Evolutionary conservation across 2,329 filamentous ascomycete species (phyloP).

Genomic region (Hymenoscyphus albidus): DNA sequence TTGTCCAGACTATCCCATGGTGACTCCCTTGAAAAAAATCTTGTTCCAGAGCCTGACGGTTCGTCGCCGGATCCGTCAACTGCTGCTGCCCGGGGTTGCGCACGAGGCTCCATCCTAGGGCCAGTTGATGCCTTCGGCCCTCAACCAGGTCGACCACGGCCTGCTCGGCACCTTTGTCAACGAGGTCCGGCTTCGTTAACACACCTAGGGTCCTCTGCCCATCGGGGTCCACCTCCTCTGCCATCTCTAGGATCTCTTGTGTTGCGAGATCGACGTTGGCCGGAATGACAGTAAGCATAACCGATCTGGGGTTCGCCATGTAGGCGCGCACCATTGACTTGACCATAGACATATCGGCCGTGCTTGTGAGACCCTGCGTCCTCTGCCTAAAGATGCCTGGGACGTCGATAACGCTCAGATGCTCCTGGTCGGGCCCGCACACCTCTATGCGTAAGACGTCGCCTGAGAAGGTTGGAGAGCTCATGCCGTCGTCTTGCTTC

Average conservation of each 20-base stretch:
- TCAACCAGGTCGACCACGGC: constrained; percentile 6
- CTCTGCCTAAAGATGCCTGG: constrained; percentile 49
- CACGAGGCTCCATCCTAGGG: background rate
- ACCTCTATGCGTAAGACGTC: constrained; percentile 24
- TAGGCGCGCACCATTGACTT: constrained; percentile 45
- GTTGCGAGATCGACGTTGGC: constrained; percentile 29
- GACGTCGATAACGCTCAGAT: constrained; percentile 56
- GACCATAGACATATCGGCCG: constrained; percentile 44
- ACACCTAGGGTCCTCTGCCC: constrained; percentile 41
- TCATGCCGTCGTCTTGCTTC: background rate
- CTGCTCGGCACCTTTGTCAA: constrained; percentile 10
- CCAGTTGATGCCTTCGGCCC: constrained; percentile 7
- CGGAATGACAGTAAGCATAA: constrained; percentile 23
- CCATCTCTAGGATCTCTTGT: constrained; percentile 37
- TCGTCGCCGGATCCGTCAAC: background rate
- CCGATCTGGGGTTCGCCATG: constrained; percentile 48
- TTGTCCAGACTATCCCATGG: background rate
- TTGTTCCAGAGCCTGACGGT: constrained; percentile 1
- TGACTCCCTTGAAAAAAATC: background rate
- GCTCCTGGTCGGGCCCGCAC: constrained; percentile 38
- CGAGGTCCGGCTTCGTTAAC: constrained; percentile 46
- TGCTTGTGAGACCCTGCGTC: constrained; percentile 27
- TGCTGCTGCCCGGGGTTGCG: constrained; percentile 5
- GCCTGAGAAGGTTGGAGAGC: constrained; percentile 12
- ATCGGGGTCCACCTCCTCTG: constrained; percentile 39